Base-by-base conservation (phyloP, 2,329 filamentous ascomycete genomes). In the Cytospora piceae region DNA sequence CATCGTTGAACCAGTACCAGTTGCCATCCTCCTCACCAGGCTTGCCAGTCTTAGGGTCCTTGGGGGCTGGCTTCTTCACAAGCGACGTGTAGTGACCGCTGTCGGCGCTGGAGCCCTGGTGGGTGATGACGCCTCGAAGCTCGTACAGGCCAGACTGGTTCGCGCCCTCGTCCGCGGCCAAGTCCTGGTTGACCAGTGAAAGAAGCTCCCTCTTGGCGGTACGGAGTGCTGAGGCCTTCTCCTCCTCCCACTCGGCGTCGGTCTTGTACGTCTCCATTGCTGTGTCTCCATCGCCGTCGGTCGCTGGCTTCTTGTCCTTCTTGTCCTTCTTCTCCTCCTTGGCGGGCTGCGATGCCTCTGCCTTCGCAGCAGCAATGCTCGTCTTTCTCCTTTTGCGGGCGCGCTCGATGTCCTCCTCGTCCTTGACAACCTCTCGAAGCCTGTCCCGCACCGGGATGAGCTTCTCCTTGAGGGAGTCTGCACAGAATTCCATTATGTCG, bases 1-100 rank as follows among this genome's bases (percentile, higher is more conserved):
- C 94, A 73, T 99, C 95, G 77, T 99, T 98, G 85, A 99, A 99
- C 94, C 95, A 99, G 94, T 95, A 99, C 95, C 95, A 99, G 73
- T 93, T 97, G 71, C 92, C 93, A 74, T 96, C 93, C 74, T 96
- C 93, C 73, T 91, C 88, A 62, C 86, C 87, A 73, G 87, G 83
- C 81, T 93, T 92, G 70, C 92, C 93, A 24, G 90, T 92, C 73
- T 88, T 87, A 20, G 89, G 83, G 71, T 96, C 91, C 65, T 92
- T 80, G 12, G 82, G 80, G 0, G 86, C 89, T 68, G 90, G 84
- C 85, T 99, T 97, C 85, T 98, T 99, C 71, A 99, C 92, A 76
- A 97, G 99, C 0, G 94, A 90, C 5, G 96, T 99, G 82, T 99
- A 99, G 79, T 99, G 95, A 9, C 95, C 95, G 73, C 94, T 97